phyloP scores from a whole-genome alignment of 106 monocot species.

The Dendrobium catenatum region DNA sequence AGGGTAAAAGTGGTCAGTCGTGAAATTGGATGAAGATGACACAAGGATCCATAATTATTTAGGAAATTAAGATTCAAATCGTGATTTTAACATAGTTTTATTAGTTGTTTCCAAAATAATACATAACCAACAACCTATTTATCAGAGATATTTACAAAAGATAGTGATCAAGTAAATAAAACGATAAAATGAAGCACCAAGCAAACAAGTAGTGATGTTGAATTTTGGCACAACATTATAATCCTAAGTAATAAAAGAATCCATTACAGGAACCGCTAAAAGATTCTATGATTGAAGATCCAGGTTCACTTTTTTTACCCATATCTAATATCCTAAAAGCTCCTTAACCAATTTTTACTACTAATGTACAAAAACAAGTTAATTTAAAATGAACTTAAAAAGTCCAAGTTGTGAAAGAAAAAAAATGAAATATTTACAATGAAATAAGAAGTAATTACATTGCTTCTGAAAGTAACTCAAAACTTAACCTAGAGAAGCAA shows the following conservation, averaged over 20 bases:
- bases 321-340: not conserved
- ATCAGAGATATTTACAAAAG: not conserved
- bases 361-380: not conserved
- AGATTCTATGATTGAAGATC: not conserved
- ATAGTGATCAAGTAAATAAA: not conserved
- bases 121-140: not conserved
- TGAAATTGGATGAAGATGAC: not conserved
- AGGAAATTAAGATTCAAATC: not conserved
- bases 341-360: not conserved
- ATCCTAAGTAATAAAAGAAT: not conserved
- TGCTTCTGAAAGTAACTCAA: not conserved
- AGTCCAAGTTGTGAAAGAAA: not conserved
- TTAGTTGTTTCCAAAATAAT: not conserved
- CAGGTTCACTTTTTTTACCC: not conserved
- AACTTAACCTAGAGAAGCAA: not conserved
- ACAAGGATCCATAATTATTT: not conserved
- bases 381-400: not conserved
- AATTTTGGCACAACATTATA: not conserved
- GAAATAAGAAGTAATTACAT: not conserved
- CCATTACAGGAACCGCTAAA: not conserved
- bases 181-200: not conserved
- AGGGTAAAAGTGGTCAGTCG: not conserved
- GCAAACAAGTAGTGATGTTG: not conserved
- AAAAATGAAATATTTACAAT: not conserved
- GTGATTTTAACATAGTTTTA: not conserved